These are phyloP conservation scores for Zopfochytrium polystomum DNA, from an alignment of 371 early-diverging fungal genomes.

Conservation along the genomic window DNA sequence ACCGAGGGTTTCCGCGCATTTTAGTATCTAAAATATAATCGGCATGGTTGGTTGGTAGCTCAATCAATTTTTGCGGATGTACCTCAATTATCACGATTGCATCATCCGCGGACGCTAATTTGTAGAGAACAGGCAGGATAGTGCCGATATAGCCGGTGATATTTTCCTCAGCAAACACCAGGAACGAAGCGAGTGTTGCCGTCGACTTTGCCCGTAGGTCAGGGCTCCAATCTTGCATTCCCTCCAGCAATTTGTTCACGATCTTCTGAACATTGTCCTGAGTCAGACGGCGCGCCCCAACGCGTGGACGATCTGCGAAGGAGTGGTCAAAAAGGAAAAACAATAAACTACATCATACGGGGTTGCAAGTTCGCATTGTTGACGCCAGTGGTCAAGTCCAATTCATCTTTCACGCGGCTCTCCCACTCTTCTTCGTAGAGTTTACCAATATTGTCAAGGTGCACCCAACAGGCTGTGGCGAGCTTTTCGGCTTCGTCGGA, in stretches of 20 bases:
- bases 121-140: conserved; percentile 43
- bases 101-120: conserved; percentile 42
- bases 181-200: conserved; percentile 32
- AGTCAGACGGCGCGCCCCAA: conserved; percentile 49
- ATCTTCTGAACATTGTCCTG: conserved; percentile 56
- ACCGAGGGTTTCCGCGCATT: conserved; percentile 33
- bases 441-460: conserved; percentile 39
- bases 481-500: conserved; percentile 44
- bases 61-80: background rate
- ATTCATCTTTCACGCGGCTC: conserved; percentile 48
- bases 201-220: conserved; percentile 41
- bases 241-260: conserved; percentile 49
- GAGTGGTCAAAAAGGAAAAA: background rate
- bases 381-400: conserved; percentile 41
- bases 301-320: conserved; percentile 38
- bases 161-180: conserved; percentile 40
- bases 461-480: conserved; percentile 7
- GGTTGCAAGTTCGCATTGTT: conserved; percentile 12
- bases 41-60: conserved; percentile 1
- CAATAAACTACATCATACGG: background rate
- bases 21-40: conserved; percentile 9
- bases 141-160: conserved; percentile 47
- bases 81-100: conserved; percentile 35
- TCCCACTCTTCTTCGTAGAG: conserved; percentile 53
- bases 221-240: conserved; percentile 50